These are phyloP conservation scores for Phytophthora meadii DNA, from an alignment of 352 stramenopile species.

Conservation along the genomic window DNA sequence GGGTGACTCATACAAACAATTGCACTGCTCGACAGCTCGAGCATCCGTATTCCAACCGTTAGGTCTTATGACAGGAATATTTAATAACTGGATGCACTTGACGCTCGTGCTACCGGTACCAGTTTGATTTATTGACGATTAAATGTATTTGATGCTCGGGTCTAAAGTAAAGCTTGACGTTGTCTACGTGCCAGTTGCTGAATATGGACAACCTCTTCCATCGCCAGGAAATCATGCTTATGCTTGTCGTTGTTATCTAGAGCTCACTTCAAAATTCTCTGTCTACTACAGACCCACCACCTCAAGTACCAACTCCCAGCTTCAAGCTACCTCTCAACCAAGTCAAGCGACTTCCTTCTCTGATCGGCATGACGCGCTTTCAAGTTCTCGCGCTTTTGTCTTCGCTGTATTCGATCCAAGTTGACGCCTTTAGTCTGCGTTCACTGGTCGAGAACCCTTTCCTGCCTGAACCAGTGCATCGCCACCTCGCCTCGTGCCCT, in stretches of 20 bases:
- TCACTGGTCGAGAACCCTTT: constrained; percentile 30
- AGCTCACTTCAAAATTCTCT: constrained; percentile 30
- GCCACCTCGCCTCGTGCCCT: constrained; percentile 27
- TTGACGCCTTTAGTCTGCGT: constrained; percentile 18
- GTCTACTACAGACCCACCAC: constrained; percentile 32
- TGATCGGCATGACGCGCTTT: constrained; percentile 15
- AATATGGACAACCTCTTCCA: constrained; percentile 2
- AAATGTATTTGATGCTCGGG: not conserved
- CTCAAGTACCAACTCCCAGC: constrained; percentile 22
- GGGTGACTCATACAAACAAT: not conserved
- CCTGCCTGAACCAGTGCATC: constrained; percentile 11
- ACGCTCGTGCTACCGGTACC: constrained; percentile 7
- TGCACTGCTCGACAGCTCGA: no score
- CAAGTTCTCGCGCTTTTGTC: constrained; percentile 21
- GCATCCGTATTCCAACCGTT: no score
- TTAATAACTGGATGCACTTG: constrained; percentile 18
- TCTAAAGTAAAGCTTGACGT: not conserved
- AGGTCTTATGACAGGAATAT: constrained; percentile 13
- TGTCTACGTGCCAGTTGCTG: no score
- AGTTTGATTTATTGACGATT: not conserved
- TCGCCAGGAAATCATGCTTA: no score
- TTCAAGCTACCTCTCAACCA: constrained; percentile 20
- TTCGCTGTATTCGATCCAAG: constrained; percentile 24
- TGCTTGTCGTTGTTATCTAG: not conserved
- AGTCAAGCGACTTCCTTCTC: constrained; percentile 24